Evolutionary conservation across 257 asterid species (phyloP).

Genomic region (Scutellaria galericulata): DNA sequence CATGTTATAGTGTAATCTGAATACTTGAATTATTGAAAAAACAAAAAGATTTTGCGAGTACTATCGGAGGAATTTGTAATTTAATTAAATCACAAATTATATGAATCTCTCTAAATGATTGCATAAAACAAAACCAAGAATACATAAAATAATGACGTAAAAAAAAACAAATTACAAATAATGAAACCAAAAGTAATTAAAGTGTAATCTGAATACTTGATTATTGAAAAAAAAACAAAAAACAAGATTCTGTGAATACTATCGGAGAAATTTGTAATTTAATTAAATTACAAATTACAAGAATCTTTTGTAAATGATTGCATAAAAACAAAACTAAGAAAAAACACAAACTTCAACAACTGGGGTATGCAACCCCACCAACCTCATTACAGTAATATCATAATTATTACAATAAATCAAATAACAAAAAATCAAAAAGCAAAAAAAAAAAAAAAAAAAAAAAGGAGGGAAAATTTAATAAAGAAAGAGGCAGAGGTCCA

Average conservation of each 20-base stretch:
- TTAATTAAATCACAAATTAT: slow-evolving; percentile 1
- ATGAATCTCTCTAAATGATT: background rate
- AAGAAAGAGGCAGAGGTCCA: background rate
- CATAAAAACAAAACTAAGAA: background rate
- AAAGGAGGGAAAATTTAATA: background rate
- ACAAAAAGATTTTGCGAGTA: background rate
- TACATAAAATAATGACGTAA: too few relatives aligned
- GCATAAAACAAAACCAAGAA: background rate
- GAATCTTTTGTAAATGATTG: background rate
- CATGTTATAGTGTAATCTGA: too few relatives aligned
- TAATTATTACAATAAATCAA: background rate
- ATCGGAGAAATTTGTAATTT: background rate
- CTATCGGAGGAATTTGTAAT: background rate
- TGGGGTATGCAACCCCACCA: too few relatives aligned
- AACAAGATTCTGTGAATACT: background rate
- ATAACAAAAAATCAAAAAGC: background rate
- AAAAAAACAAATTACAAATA: too few relatives aligned
- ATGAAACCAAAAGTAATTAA: too few relatives aligned
- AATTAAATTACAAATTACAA: slow-evolving; percentile 6
- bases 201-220: background rate
- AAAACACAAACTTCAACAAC: background rate
- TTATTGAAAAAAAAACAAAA: too few relatives aligned
- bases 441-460: too few relatives aligned
- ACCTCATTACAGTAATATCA: background rate
- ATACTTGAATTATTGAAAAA: too few relatives aligned